A percentile compares a stretch with the other conserved stretches of the same genome.
Evolutionary conservation across 2,329 filamentous ascomycete species (phyloP).

Genomic region (Aspergillus udagawae): DNA sequence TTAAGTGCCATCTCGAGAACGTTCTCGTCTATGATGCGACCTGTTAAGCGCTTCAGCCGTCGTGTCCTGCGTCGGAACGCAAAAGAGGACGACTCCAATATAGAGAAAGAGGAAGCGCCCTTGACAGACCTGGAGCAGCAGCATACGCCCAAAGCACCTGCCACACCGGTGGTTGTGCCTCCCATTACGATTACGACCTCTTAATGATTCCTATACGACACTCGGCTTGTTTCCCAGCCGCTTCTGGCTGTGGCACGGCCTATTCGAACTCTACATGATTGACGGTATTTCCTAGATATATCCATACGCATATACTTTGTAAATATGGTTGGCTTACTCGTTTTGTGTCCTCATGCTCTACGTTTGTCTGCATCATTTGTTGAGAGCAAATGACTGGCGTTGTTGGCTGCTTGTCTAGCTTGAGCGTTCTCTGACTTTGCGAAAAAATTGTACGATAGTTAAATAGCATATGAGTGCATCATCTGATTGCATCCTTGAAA

Average conservation of each 20-base stretch:
- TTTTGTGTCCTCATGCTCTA: background rate
- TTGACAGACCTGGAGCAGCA: conserved; percentile 6
- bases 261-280: background rate
- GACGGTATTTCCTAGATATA: background rate
- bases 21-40: conserved; percentile 19
- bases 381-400: background rate
- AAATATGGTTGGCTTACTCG: background rate
- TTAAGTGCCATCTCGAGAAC: conserved; percentile 25
- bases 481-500: background rate
- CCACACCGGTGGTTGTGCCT: conserved; percentile 26
- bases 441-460: background rate
- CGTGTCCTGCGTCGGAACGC: background rate
- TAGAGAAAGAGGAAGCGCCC: conserved; percentile 16
- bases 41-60: conserved; percentile 22
- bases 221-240: background rate
- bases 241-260: background rate
- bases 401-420: background rate
- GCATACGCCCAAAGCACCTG: conserved; percentile 17
- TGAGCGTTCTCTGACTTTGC: background rate
- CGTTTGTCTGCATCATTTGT: background rate
- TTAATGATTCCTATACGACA: conserved; percentile 6
- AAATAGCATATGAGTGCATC: background rate
- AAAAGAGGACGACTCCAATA: background rate
- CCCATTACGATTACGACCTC: conserved; percentile 40
- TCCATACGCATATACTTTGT: background rate